Percentiles rank a stretch among this genome's conserved stretches.
These are phyloP conservation scores for Rhynchospora breviuscula DNA, from an alignment of 176 grass and related monocot genomes.

Conservation along the genomic window DNA sequence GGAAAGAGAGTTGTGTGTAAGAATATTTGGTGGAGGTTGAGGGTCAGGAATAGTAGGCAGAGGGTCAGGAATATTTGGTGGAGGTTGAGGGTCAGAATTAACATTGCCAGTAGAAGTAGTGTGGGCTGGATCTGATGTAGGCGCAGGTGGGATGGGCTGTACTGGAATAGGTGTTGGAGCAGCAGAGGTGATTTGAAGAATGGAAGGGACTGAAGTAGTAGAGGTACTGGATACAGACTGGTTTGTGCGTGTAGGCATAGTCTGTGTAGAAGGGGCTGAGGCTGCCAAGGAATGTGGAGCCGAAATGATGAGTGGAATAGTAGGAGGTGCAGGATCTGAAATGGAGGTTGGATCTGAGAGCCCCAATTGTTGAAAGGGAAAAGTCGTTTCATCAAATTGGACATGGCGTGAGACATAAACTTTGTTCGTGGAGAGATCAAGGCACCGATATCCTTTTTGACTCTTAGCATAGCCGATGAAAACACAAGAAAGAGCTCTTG, in stretches of 20 bases:
- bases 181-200: no score
- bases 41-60: neutral
- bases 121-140: neutral
- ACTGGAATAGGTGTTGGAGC: no score
- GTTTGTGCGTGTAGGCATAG: no score
- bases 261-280: neutral
- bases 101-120: neutral
- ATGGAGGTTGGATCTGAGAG: neutral
- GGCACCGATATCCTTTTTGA: neutral
- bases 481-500: neutral
- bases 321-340: neutral
- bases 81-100: neutral
- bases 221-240: no score
- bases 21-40: neutral
- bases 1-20: neutral
- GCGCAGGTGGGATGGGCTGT: no score
- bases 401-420: no score
- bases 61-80: neutral
- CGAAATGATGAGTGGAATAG: neutral
- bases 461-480: neutral
- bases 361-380: neutral
- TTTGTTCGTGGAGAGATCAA: no score
- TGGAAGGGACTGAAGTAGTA: no score
- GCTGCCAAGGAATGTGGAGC: neutral
- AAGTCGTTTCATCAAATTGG: neutral